Base-by-base conservation (phyloP, 169 alveolate genomes). In the Plasmodium vivax region DNA sequence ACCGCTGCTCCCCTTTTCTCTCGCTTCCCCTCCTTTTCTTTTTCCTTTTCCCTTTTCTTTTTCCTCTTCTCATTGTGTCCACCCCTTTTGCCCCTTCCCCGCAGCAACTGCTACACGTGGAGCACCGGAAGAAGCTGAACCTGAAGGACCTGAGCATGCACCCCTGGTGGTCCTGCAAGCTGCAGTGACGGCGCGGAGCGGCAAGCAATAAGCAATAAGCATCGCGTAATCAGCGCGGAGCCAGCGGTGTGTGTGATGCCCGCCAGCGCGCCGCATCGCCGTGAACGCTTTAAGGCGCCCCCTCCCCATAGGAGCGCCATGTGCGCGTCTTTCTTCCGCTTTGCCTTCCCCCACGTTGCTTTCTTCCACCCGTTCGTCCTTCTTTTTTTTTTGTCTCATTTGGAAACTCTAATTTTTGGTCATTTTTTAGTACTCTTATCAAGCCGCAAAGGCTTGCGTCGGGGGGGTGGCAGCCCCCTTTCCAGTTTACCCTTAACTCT, bases 111-210 rank as follows among this genome's bases (percentile, higher is more conserved):
- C 43, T 87, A 38, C 93, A 87, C 81, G 71, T n/a, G 30, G 93
- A 87, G 68, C 77, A 75, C 16, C 51, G 93, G 45, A 87, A 77
- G 77, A 87, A 87, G 82, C 34, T 87, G 51, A 87, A 87, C 85
- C 72, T 87, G 79, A 87, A 87, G 80, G 93, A 87, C 32, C 51
- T 87, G 47, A 77, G 85, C 71, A 34, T 77, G 51, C 93, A 87
- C 83, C 93, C 93, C 4, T 87, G 93, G 93, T 87, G 93, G 93
- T 87, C 93, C 23, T 87, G 80, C 75, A 87, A 87, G 47, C 54
- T 87, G 9, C 82, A 77, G 71, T 75, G 43, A 68, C 34, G 38
- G n/a, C 14, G 23, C n/a, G 14, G 74, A 12, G 72, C 9, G 14
- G 27, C 27, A 16, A 6, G 7, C 12, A 38, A 38, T 5, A 16